Evolutionary conservation across 1,284 basidiomycete species (phyloP), one percentile per base, ranked within the genome.

Genomic region (Laetiporus sulphureus): DNA sequence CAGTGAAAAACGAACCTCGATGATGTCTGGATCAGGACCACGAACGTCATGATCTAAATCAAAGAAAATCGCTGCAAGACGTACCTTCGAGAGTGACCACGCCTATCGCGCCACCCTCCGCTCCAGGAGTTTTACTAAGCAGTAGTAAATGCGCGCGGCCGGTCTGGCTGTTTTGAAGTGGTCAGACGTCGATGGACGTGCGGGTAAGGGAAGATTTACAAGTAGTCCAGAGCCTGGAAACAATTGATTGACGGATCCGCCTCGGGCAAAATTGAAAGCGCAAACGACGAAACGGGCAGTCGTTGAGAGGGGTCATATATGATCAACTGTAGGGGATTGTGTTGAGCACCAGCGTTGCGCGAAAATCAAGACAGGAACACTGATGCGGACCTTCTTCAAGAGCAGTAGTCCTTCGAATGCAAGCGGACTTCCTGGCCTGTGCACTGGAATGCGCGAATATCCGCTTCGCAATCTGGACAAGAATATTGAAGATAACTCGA

Each of bases 381-480:
- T 5, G 21, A 30, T 5, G 19, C 35, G 33, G 18, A 20, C 86
- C 71, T 83, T 86, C 58, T 94, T 94, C 38, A 93, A 75, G 13
- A 97, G 76, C 3, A 99, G 72, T 52, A 97, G 76, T 0, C 95
- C 95, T 11, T 89, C 66, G 57, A 96, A 97, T 31, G 89, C 78
- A 11, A 79, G 66, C 2, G 82, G 77, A 40, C 87, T 75, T 3
- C 76, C 78, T 3, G 86, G 75, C 52, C 87, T 81, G 58, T 97
- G 88, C 1, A 99, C 76, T 0, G 95, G 95, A 52, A 98, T 91
- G 19, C 95, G 83, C 2, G 92, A 96, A 61, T 97, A 97, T 0
- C 95, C 95, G 44, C 83, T 91, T 13, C 77, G 60, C 13, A 87
- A 59, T 39, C 78, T 84, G 51, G 21, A 18, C 33, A 11, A 21